Evolutionary conservation across 2,329 filamentous ascomycete species (phyloP), one percentile per base, ranked within the genome.

Genomic region (Corinectria fuckeliana): DNA sequence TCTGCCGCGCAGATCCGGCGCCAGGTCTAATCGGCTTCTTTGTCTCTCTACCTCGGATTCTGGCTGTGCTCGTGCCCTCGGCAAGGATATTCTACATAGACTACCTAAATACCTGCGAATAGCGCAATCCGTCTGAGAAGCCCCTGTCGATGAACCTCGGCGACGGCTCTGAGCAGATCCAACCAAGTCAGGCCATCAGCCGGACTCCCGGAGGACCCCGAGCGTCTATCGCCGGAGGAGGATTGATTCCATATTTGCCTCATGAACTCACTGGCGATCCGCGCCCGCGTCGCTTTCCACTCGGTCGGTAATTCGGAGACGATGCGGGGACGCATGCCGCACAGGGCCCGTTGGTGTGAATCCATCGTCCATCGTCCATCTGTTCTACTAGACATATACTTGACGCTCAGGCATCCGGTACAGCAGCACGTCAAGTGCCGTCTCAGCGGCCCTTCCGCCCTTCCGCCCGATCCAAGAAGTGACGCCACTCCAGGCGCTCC

Each of bases 151-250:
- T 13, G 4, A 41, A 20, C 52, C 50, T 14, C 42, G 49, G 39
- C 49, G 49, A 49, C 36, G 38, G 56, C 14, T 47, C 39, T 57
- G 39, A 47, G 54, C 39, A 42, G 34, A 58, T 1, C 14, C n/a
- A n/a, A n/a, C 39, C 21, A 41, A 41, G 53, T 58, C 56, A 58
- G 56, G 42, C 49, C 56, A 58, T 21, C 34, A 41, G 14, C 41
- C 47, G 11, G 47, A 34, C 32, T 13, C 49, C 49, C 55, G 55
- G 48, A 30, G 48, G 28, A 30, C 21, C 41, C 55, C 48, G 55
- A 34, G 48, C 14, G 45, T 49, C 14, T 32, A 13, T 30, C 25
- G 36, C 23, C 42, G 45, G 11, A 41, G 51, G 45, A n/a, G n/a
- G n/a, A n/a, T n/a, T n/a, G n/a, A 23, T 34, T 38, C 26, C 13